Evolutionary conservation across 2,329 filamentous ascomycete species (phyloP).

Genomic region (Exophiala mesophila): DNA sequence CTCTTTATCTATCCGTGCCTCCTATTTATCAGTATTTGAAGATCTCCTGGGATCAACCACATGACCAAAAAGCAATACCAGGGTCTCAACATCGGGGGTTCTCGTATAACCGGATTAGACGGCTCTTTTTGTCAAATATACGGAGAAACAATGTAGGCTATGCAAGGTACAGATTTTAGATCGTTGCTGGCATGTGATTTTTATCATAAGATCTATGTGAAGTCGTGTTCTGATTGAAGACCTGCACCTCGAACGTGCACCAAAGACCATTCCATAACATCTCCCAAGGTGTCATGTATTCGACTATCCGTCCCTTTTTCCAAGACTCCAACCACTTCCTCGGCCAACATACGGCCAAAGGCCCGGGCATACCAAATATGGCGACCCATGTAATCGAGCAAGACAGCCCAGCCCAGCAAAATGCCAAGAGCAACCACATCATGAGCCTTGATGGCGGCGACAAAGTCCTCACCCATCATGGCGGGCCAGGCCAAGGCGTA

Average conservation of each 20-base stretch:
- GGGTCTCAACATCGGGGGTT: too few species aligned
- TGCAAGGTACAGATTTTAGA: too few species aligned
- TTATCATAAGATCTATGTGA: too few species aligned
- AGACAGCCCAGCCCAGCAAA: constrained; percentile 22
- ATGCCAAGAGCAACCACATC: constrained; percentile 19
- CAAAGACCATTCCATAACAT: neutral
- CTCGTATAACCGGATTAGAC: too few species aligned
- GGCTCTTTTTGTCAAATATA: too few species aligned
- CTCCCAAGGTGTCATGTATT: neutral
- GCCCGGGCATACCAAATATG: constrained; percentile 20
- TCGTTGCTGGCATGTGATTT: too few species aligned
- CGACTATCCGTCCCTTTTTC: neutral
- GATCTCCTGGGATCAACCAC: too few species aligned
- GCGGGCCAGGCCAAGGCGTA: constrained; percentile 19
- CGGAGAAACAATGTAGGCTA: too few species aligned
- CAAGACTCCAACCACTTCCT: constrained; percentile 9
- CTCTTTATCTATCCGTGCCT: too few species aligned
- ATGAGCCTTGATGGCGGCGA: constrained; percentile 14
- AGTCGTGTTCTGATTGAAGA: neutral
- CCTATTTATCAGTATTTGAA: too few species aligned
- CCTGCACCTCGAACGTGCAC: neutral
- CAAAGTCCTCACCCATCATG: constrained; percentile 20
- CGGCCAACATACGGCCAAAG: constrained; percentile 15
- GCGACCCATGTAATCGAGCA: constrained; percentile 12
- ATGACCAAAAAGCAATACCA: too few species aligned